Evolutionary conservation across 257 asterid genomes (phyloP), one percentile per base, ranked within the genome.

Genomic region (Solanum bukasovii): DNA sequence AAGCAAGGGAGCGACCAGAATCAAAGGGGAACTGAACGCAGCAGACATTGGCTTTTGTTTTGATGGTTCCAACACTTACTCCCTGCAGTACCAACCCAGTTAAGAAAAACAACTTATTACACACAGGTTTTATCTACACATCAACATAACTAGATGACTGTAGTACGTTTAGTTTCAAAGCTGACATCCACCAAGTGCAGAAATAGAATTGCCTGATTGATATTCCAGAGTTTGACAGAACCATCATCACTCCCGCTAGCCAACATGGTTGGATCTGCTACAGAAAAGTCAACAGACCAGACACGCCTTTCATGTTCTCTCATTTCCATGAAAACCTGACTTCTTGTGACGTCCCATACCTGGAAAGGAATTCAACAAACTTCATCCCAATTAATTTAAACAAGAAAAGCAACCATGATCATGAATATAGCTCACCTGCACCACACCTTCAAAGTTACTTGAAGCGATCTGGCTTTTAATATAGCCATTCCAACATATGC

Each of bases 221-320:
- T 96, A 94, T 96, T 97, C 99, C 99, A 97, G 89, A 97, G 99
- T 94, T 96, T 97, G 87, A 96, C 96, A 61, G 98, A 95, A 86
- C 99, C 98, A 91, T 97, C 99, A 83, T 97, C 99, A 72, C 99
- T 95, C 74, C 99, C 99, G 78, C 99, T 97, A 74, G 99, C 99
- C 90, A 97, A 93, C 98, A 96, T 87, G 33, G 98, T 94, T 44
- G 99, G 99, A 87, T 96, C 99, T 88, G 98, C 98, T 81, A 93
- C 93, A 18, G 99, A 97, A 89, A 94, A 97, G 90, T 97, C 99
- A 61, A 97, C 93, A 4, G 99, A 97, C 99, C 99, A 97, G 81
- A 97, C 95, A 11, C 99, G 98, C 86, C 94, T 93, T 87, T 95
- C 98, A 27, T 97, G 99, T 90, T 97, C 99, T 89, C 87, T 97